These are phyloP conservation scores for Quercus variabilis DNA, from an alignment of 306 rosid species.

Conservation along the genomic window DNA sequence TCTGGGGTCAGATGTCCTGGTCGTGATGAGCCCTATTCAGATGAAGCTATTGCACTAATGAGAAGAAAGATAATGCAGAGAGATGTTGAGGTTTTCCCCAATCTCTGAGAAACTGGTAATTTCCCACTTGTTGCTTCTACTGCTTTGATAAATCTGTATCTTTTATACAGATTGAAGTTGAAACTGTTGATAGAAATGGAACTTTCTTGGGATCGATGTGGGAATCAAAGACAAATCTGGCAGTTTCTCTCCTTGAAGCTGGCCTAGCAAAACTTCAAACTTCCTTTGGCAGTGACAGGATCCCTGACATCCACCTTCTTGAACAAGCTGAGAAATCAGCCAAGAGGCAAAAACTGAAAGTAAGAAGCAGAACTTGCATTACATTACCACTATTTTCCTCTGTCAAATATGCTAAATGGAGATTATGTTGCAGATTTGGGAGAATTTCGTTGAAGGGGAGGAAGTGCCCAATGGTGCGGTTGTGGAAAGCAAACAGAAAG, in stretches of 20 bases:
- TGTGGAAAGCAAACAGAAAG: conserved; percentile 77
- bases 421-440: conserved; percentile 78
- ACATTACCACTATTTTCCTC: conserved; percentile 5
- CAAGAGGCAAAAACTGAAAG: conserved; percentile 73
- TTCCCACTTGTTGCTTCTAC: conserved; percentile 12
- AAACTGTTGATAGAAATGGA: conserved; percentile 92
- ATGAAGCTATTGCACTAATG: conserved; percentile 94
- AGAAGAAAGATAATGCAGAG: conserved; percentile 97
- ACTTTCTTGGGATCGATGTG: conserved; percentile 95
- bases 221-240: conserved; percentile 80
- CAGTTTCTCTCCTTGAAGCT: conserved; percentile 76
- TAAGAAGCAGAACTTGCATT: conserved; percentile 33
- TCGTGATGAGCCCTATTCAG: conserved; percentile 87
- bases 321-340: conserved; percentile 92
- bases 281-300: conserved; percentile 85
- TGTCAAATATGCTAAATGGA: conserved; percentile 27
- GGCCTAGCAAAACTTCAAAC: conserved; percentile 88
- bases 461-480: conserved; percentile 71
- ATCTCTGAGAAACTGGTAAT: conserved; percentile 12
- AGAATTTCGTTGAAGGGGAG: conserved; percentile 93
- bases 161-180: conserved; percentile 75
- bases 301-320: conserved; percentile 78
- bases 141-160: conserved; percentile 1
- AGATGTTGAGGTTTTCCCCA: conserved; percentile 78
- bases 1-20: conserved; percentile 99